Base-by-base conservation (phyloP, 1,139 yeast species). In the Pichia sp. region DNA sequence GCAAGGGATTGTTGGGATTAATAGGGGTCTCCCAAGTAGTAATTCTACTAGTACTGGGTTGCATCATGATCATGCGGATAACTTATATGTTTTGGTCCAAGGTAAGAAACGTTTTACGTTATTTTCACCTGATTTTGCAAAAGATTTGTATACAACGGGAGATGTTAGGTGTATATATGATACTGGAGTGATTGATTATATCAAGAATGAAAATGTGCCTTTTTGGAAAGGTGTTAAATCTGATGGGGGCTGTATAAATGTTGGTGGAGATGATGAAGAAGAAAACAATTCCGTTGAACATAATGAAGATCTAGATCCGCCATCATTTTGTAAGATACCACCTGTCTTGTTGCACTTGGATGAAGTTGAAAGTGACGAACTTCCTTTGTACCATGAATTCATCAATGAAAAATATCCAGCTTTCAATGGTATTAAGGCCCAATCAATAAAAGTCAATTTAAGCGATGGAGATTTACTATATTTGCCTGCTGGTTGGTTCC, bases 11-110 rank as follows among this genome's bases (percentile, higher is more conserved):
- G 33, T 27, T 3, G 11, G 33, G 0, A 53, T 79, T 2, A 85
- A 83, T 0, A 72, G 74, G 51, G 64, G 64, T 27, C 60, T 79
- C 2, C 79, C 84, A 1, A 72, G 73, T 1, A 61, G 61, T 1
- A 84, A 83, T 1, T 53, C 56, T 4, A 68, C 79, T 0, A 80
- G 87, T 0, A 79, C 88, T 0, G 92, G 92, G 0, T 63, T 83
- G n/a, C 92, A 83, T 55, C 92, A 83, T 58, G 92, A 83, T 57
- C 88, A 82, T 60, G 85, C 90, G 1, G 88, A 82, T 57, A 83
- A 83, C 55, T 64, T 82, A 37, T 83, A 83, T 58, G 65, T 82
- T 3, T 71, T 83, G 2, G 58, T 78, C 1, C 64, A 71, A 31
- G 92, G 90, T 0, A 57, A 58, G n/a, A 83, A 83, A 55, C 59